phyloP scores from a whole-genome alignment of 352 stramenopile species.

The Globisporangium cylindrosporum region DNA sequence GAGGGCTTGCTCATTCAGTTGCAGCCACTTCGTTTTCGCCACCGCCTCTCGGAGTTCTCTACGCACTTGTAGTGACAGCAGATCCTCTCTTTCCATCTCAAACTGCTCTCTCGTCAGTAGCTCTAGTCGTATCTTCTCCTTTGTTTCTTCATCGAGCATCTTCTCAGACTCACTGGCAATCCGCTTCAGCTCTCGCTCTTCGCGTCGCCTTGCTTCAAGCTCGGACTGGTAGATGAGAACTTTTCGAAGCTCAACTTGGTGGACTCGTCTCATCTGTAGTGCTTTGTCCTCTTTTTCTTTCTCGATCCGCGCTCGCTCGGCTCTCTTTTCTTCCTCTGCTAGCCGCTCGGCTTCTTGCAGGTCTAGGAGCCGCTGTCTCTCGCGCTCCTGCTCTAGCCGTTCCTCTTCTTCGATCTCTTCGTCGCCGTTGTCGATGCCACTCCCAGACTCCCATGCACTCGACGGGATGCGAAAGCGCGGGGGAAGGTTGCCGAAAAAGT shows the following conservation, averaged over 20 bases:
- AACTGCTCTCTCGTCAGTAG: constrained; percentile 31
- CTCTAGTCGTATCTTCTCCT: constrained; percentile 26
- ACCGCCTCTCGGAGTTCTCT: constrained; percentile 27
- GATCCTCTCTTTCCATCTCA: constrained; percentile 49
- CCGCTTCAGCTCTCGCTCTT: constrained; percentile 29
- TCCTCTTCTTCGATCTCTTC: constrained; percentile 76
- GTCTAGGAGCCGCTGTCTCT: constrained; percentile 59
- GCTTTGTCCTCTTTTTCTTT: constrained; percentile 66
- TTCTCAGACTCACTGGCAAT: constrained; percentile 17
- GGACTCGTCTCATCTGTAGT: constrained; percentile 42
- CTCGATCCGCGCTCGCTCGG: constrained; percentile 46
- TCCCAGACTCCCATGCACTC: constrained; percentile 49
- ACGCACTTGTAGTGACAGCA: constrained; percentile 21
- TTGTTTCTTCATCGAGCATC: constrained; percentile 42
- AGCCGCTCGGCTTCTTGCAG: constrained; percentile 57
- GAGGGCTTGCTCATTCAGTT: constrained; percentile 39
- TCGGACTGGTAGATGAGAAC: constrained; percentile 54
- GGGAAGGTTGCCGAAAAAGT: constrained; percentile 70
- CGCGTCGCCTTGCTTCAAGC: constrained; percentile 36
- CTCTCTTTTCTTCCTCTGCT: constrained; percentile 48
- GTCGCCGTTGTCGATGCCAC: constrained; percentile 67
- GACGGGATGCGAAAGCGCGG: constrained; percentile 37
- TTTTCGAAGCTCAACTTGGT: constrained; percentile 54
- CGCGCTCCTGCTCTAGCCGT: constrained; percentile 46
- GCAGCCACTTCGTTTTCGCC: constrained; percentile 27